Evolutionary conservation across 2,329 filamentous ascomycete species (phyloP), one percentile per base, ranked within the genome.

Genomic region (Thermothelomyces thermophilus): DNA sequence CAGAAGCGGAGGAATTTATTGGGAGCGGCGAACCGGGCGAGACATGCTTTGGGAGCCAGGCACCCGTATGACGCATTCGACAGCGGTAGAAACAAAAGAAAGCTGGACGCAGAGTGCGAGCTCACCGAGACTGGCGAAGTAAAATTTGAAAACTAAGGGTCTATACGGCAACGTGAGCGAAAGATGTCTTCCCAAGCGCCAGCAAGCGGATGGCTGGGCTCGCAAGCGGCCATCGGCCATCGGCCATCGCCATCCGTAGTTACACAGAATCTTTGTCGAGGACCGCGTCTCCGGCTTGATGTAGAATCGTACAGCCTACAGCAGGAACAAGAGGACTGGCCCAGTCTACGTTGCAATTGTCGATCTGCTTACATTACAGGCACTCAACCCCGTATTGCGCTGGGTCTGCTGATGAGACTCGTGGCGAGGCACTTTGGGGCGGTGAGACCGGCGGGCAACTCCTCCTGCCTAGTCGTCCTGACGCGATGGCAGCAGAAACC

Each of bases 1-100:
- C 46, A 33, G 37, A 26, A 41, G 37, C 34, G 46, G 39, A 40
- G 51, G 44, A 30, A 20, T 28, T 53, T 43, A 53, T 53, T 22
- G 46, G 33, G 42, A 46, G 10, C 31, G 22, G 13, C 22, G 40
- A 9, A n/a, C 33, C 26, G 26, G 14, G 26, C 20, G 13, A 10
- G 51, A 46, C 51, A 53, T 53, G 8, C 22, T 47, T 42, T 50
- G 33, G 16, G 8, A 28, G 20, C 30, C 9, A 28, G 16, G 7
- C 7, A 19, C 36, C 40, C 17, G 34, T 35, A 16, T n/a, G 24
- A 34, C 28, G 28, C 35, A 41, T 35, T 9, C 31, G 35, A 8
- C n/a, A n/a, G n/a, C n/a, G n/a, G n/a, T n/a, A 16, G 20, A 26
- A 7, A 28, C 14, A 26, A 30, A 30, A 35, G 35, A 16, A n/a